Conservation (phyloP, 257 asterid species). For the Buddleja alternifolia region DNA sequence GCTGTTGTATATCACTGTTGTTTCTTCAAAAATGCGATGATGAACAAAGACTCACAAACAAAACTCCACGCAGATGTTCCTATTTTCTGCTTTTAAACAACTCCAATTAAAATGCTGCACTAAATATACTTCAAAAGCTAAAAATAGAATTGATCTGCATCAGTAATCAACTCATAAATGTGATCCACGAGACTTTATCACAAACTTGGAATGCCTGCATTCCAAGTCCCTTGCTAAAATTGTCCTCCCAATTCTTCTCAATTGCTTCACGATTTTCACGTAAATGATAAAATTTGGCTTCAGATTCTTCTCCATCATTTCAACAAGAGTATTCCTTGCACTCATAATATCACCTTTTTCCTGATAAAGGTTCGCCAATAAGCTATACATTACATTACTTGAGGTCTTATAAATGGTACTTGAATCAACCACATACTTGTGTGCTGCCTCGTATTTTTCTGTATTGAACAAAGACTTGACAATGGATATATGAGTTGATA, state of each 20-base stretch:
- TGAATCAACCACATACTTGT: slow-evolving; percentile 55
- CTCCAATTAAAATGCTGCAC: slow-evolving; percentile 5
- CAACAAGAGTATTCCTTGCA: slow-evolving; percentile 56
- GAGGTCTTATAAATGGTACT: slow-evolving; percentile 39
- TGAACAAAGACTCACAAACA: slow-evolving; percentile 16
- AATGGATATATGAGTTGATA: slow-evolving; percentile 50
- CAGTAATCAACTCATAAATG: slow-evolving; percentile 24
- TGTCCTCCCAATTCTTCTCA: slow-evolving; percentile 44
- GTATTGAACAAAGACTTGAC: slow-evolving; percentile 50
- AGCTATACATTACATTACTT: slow-evolving; percentile 53
- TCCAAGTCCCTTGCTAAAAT: slow-evolving; percentile 54
- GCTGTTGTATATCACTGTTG: slow-evolving; percentile 12
- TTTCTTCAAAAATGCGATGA: slow-evolving; percentile 32
- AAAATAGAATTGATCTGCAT: neutral
- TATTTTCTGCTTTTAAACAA: slow-evolving; percentile 20
- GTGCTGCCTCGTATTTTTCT: slow-evolving; percentile 51
- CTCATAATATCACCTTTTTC: slow-evolving; percentile 52
- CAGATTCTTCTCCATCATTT: slow-evolving; percentile 75
- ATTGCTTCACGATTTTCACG: slow-evolving; percentile 45
- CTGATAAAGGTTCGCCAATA: slow-evolving; percentile 61
- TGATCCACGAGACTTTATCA: slow-evolving; percentile 26
- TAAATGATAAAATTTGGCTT: slow-evolving; percentile 59
- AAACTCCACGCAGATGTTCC: neutral
- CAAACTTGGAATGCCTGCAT: slow-evolving; percentile 39
- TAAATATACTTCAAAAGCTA: neutral